Evolutionary conservation across 768 basidiomycete species (phyloP).

Genomic region (Suillus subaureus): DNA sequence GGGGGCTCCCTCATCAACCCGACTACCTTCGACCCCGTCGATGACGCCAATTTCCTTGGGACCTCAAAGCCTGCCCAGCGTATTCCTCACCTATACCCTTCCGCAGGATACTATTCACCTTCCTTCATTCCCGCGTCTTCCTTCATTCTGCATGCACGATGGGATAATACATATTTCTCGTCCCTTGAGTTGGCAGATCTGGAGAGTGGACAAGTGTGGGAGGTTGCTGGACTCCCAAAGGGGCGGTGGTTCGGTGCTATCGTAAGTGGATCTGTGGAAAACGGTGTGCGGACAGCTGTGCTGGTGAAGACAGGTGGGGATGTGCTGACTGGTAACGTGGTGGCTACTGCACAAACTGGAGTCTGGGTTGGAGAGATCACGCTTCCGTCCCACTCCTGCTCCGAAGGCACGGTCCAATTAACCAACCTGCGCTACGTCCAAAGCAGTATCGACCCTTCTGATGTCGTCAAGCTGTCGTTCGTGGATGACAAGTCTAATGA

Average conservation of each 20-base stretch:
- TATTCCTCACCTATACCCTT: conserved; percentile 50
- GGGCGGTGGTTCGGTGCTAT: conserved; percentile 68
- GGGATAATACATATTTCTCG: conserved; percentile 67
- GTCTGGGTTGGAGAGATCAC: conserved; percentile 65
- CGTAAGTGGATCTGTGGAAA: conserved; percentile 47
- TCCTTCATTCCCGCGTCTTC: conserved; percentile 47
- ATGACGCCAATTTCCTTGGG: conserved; percentile 12
- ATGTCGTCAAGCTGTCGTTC: conserved; percentile 56
- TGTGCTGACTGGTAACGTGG: conserved; percentile 58
- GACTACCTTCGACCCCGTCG: neutral
- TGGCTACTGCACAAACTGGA: conserved; percentile 65
- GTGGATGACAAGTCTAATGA: conserved; percentile 47
- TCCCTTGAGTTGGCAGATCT: conserved; percentile 67
- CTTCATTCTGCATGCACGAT: conserved; percentile 64
- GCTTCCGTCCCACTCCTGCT: conserved; percentile 42
- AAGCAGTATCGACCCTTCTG: conserved; percentile 47
- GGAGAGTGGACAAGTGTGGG: conserved; percentile 42
- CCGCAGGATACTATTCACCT: conserved; percentile 65
- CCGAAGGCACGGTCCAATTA: conserved; percentile 38
- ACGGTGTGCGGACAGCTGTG: conserved; percentile 50
- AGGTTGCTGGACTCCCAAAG: conserved; percentile 58
- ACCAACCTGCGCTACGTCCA: conserved; percentile 52
- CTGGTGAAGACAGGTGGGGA: conserved; percentile 67
- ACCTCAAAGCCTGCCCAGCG: conserved; percentile 36
- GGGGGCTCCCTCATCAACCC: conserved; percentile 44